Percentiles rank a stretch among this genome's conserved stretches.
Evolutionary conservation across 2,329 filamentous ascomycete genomes (phyloP).

Genomic region (Acrocalymma vagum): DNA sequence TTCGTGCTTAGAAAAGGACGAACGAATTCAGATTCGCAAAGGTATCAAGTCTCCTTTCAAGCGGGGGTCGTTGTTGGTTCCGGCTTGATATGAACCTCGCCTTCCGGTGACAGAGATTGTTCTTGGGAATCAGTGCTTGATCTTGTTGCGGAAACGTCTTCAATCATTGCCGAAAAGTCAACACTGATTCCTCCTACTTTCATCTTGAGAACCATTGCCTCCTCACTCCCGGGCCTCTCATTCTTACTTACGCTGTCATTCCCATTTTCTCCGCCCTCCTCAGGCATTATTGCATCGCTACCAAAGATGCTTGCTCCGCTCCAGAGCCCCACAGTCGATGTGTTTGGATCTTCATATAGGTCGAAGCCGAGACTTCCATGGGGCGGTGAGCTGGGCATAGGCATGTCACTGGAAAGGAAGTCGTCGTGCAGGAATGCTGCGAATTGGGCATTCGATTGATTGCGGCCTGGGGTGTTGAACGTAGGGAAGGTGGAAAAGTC

Average conservation of each 20-base stretch:
- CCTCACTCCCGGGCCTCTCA: slow-evolving; percentile 11
- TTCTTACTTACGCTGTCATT: slow-evolving; percentile 8
- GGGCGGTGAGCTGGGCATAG: slow-evolving; percentile 45
- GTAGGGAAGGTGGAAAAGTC: slow-evolving; percentile 46
- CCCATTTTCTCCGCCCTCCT: slow-evolving; percentile 11
- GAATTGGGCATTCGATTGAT: slow-evolving; percentile 27
- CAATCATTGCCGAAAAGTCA: slow-evolving; percentile 48
- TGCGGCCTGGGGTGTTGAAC: slow-evolving; percentile 38
- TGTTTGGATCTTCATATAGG: slow-evolving; percentile 48
- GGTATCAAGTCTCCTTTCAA: no score
- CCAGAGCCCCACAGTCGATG: slow-evolving; percentile 44
- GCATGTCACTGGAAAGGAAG: slow-evolving; percentile 47
- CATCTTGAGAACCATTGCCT: slow-evolving; percentile 31
- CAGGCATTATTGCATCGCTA: slow-evolving; percentile 35
- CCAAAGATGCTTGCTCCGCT: slow-evolving; percentile 42
- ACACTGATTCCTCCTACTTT: slow-evolving; percentile 37
- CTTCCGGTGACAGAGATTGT: no score
- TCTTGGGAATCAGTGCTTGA: no score
- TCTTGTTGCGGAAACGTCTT: no score
- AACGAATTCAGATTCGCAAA: no score
- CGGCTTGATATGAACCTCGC: no score
- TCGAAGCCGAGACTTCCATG: slow-evolving; percentile 38
- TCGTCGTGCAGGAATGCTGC: slow-evolving; percentile 39
- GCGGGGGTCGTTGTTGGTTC: no score
- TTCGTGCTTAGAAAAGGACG: no score